phyloP scores from a whole-genome alignment of 371 early-diverging fungal species.

The Actinomortierella wolfii region DNA sequence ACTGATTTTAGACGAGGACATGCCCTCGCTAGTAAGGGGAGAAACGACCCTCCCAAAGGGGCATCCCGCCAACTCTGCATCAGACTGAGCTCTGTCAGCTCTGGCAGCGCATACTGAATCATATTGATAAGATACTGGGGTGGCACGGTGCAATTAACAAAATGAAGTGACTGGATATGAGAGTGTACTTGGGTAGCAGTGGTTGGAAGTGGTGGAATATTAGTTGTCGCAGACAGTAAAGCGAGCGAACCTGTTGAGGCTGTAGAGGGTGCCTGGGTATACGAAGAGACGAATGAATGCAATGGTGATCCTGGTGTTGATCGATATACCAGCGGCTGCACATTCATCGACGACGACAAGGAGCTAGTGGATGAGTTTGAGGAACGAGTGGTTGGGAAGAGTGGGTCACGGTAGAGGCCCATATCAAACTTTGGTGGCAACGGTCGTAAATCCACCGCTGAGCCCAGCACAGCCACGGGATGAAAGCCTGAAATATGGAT shows the following conservation, averaged over 20 bases:
- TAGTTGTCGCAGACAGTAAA: neutral
- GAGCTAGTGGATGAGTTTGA: neutral
- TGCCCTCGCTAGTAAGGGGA: slow-evolving; percentile 17
- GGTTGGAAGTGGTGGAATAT: neutral
- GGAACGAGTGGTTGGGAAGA: neutral
- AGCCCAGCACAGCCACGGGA: slow-evolving; percentile 32
- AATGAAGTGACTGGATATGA: slow-evolving; percentile 22
- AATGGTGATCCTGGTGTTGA: too few species aligned
- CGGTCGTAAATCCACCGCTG: slow-evolving; percentile 29
- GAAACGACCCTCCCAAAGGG: slow-evolving; percentile 13
- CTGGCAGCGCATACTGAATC: slow-evolving; percentile 36
- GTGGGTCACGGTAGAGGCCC: neutral
- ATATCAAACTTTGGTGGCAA: slow-evolving; percentile 9
- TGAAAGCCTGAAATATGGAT: slow-evolving; percentile 18
- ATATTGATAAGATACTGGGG: slow-evolving; percentile 38
- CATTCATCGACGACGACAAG: neutral
- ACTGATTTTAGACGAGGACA: slow-evolving; percentile 24
- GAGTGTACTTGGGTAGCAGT: slow-evolving; percentile 11
- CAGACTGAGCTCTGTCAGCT: slow-evolving; percentile 17
- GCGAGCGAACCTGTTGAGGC: neutral
- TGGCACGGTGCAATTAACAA: slow-evolving; percentile 33
- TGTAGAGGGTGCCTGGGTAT: neutral
- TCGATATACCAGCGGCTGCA: too few species aligned
- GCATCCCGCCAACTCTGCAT: slow-evolving; percentile 32
- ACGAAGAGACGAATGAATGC: neutral